Conservation (phyloP, 192 early-diverging fungal species). For the Obelidium mucronatum region DNA sequence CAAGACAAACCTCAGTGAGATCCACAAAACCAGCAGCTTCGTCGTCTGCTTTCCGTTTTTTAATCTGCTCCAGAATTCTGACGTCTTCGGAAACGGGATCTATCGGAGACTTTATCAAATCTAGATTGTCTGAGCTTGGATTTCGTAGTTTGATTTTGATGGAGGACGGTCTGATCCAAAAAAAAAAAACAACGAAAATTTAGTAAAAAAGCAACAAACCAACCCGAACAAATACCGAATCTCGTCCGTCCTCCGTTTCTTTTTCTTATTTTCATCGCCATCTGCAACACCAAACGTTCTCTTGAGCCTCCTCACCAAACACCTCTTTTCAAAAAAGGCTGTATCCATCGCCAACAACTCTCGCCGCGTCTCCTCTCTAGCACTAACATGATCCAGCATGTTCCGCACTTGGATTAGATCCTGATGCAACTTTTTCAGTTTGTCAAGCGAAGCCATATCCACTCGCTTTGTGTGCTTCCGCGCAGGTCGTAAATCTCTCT, state of each 20-base stretch:
- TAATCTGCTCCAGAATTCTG: conserved; percentile 63
- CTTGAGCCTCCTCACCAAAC: conserved; percentile 67
- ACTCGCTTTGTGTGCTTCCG: conserved; percentile 83
- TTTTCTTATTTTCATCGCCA: conserved; percentile 59
- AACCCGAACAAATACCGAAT: conserved; percentile 46
- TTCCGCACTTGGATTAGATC: conserved; percentile 80
- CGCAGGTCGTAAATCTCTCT: conserved; percentile 80
- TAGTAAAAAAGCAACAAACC: not conserved
- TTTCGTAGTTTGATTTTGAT: conserved; percentile 37
- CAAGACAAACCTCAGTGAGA: conserved; percentile 66
- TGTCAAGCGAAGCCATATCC: conserved; percentile 86
- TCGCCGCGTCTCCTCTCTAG: conserved; percentile 78
- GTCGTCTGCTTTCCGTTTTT: conserved; percentile 63
- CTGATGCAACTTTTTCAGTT: conserved; percentile 78
- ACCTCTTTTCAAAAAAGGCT: conserved; percentile 74
- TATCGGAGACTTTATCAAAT: conserved; percentile 7
- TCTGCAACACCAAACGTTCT: conserved; percentile 71
- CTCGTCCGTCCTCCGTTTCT: conserved; percentile 50
- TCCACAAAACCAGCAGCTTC: conserved; percentile 68
- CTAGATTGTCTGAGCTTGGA: conserved; percentile 37
- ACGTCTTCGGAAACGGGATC: conserved; percentile 49
- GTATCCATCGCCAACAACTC: conserved; percentile 80
- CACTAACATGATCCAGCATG: conserved; percentile 80
- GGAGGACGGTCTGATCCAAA: conserved; percentile 20
- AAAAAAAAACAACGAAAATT: not conserved